phyloP scores from a whole-genome alignment of 2,329 filamentous ascomycete species.

The Trichophyton benhamiae region DNA sequence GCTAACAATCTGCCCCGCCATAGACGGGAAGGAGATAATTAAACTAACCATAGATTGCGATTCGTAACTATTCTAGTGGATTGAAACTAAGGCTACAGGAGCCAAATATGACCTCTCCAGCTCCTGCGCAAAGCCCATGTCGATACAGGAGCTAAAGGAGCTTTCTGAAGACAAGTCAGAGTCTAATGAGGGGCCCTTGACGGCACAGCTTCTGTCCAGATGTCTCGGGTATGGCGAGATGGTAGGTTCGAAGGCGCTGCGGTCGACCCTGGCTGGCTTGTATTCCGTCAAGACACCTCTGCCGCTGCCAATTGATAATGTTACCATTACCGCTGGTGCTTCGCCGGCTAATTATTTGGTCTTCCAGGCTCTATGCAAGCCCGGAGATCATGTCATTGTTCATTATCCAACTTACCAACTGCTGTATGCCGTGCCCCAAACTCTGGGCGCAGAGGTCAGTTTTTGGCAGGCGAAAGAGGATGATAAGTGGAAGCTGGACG shows the following conservation, averaged over 20 bases:
- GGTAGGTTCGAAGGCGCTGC: slow-evolving; percentile 51
- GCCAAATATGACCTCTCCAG: slow-evolving; percentile 47
- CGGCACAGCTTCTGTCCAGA: slow-evolving; percentile 37
- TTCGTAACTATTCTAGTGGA: slow-evolving; percentile 32
- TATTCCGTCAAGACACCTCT: slow-evolving; percentile 46
- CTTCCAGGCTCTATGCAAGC: slow-evolving; percentile 58
- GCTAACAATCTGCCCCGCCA: background rate
- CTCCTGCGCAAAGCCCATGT: slow-evolving; percentile 46
- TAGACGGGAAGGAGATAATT: background rate
- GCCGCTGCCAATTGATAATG: slow-evolving; percentile 45
- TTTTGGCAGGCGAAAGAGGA: slow-evolving; percentile 59
- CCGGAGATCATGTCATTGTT: slow-evolving; percentile 72
- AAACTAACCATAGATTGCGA: background rate
- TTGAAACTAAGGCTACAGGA: slow-evolving; percentile 42
- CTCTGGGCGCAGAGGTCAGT: slow-evolving; percentile 63
- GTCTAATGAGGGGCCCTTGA: slow-evolving; percentile 15
- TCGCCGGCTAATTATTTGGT: slow-evolving; percentile 77
- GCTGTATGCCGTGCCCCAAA: slow-evolving; percentile 61
- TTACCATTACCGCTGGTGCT: slow-evolving; percentile 67
- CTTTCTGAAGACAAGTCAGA: slow-evolving; percentile 41
- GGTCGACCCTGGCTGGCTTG: slow-evolving; percentile 51
- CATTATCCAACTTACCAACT: slow-evolving; percentile 83
- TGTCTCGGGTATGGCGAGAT: slow-evolving; percentile 64
- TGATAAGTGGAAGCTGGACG: slow-evolving; percentile 54
- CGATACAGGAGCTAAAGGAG: slow-evolving; percentile 40